These are phyloP conservation scores for Penicillium sp. DNA, from an alignment of 2,329 filamentous ascomycete genomes.

Conservation along the genomic window DNA sequence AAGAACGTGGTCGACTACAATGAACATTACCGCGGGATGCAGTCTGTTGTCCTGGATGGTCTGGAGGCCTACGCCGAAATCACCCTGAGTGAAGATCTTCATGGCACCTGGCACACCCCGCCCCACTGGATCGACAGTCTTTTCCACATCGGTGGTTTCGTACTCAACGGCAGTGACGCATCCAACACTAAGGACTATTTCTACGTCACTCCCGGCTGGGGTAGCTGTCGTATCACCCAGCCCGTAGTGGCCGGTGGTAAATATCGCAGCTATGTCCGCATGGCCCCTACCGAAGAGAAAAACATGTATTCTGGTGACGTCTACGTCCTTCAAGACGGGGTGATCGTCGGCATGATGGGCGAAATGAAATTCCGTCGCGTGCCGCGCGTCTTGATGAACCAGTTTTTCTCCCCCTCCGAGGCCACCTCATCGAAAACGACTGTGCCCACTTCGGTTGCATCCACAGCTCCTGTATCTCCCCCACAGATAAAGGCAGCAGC, in stretches of 20 bases:
- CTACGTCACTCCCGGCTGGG: slow-evolving; percentile 41
- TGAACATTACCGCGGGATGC: slow-evolving; percentile 36
- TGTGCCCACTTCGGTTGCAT: neutral
- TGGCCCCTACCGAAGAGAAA: slow-evolving; percentile 35
- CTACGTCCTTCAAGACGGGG: slow-evolving; percentile 40
- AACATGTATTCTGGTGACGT: slow-evolving; percentile 45
- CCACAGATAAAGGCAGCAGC: neutral
- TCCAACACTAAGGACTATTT: slow-evolving; percentile 34
- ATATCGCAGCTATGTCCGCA: slow-evolving; percentile 39
- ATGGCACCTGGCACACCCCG: slow-evolving; percentile 35
- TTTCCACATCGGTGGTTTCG: slow-evolving; percentile 29
- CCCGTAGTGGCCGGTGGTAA: slow-evolving; percentile 23
- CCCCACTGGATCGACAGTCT: slow-evolving; percentile 46
- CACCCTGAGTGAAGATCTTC: slow-evolving; percentile 22
- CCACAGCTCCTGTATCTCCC: neutral
- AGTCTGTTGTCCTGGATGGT: slow-evolving; percentile 33
- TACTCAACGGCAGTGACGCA: slow-evolving; percentile 35
- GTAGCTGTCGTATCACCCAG: slow-evolving; percentile 29
- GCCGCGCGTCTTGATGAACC: slow-evolving; percentile 25
- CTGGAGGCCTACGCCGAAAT: slow-evolving; percentile 38
- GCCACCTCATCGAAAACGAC: neutral
- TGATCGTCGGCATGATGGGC: slow-evolving; percentile 38
- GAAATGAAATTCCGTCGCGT: slow-evolving; percentile 40
- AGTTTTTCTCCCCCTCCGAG: slow-evolving; percentile 19
- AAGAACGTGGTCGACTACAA: slow-evolving; percentile 32